phyloP scores from a whole-genome alignment of 257 asterid species.

The Coffea canephora region DNA sequence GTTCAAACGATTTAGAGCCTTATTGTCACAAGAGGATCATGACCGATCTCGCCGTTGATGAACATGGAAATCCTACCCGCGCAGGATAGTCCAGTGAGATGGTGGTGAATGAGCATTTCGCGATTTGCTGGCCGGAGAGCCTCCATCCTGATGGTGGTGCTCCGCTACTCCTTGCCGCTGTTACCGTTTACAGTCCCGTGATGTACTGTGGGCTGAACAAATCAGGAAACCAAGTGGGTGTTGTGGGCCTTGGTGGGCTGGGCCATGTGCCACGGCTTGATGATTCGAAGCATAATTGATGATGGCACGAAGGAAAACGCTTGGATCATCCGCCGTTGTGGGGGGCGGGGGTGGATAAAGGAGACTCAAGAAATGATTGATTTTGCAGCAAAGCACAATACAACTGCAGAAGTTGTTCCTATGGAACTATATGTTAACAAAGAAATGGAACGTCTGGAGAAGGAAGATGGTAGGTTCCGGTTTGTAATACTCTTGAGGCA shows the following conservation, averaged over 20 bases:
- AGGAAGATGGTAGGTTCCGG: slow-evolving; percentile 46
- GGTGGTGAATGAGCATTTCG: slow-evolving; percentile 23
- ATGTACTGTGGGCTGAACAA: slow-evolving; percentile 19
- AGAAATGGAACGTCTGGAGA: slow-evolving; percentile 50
- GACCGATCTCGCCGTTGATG: slow-evolving; percentile 6
- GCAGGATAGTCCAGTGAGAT: slow-evolving; percentile 28
- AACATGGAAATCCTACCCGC: slow-evolving; percentile 4
- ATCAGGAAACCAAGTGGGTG: slow-evolving; percentile 16
- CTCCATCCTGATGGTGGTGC: slow-evolving; percentile 23
- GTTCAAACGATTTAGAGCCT: no score
- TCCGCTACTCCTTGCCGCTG: slow-evolving; percentile 25
- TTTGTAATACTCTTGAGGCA: slow-evolving; percentile 32
- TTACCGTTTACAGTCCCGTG: slow-evolving; percentile 18
- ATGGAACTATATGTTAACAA: no score
- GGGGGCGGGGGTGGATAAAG: no score
- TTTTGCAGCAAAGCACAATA: slow-evolving; percentile 31
- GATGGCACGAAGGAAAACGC: not conserved
- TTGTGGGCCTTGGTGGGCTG: slow-evolving; percentile 27
- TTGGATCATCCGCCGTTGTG: not conserved
- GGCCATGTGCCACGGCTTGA: slow-evolving; percentile 29
- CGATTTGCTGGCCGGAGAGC: slow-evolving; percentile 18
- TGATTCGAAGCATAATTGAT: not conserved
- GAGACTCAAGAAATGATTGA: slow-evolving; percentile 50
- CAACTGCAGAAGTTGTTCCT: slow-evolving; percentile 31
- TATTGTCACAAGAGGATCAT: slow-evolving; percentile 13